Evolutionary conservation across 2,329 filamentous ascomycete genomes (phyloP).

Genomic region (Sporothrix pallida): DNA sequence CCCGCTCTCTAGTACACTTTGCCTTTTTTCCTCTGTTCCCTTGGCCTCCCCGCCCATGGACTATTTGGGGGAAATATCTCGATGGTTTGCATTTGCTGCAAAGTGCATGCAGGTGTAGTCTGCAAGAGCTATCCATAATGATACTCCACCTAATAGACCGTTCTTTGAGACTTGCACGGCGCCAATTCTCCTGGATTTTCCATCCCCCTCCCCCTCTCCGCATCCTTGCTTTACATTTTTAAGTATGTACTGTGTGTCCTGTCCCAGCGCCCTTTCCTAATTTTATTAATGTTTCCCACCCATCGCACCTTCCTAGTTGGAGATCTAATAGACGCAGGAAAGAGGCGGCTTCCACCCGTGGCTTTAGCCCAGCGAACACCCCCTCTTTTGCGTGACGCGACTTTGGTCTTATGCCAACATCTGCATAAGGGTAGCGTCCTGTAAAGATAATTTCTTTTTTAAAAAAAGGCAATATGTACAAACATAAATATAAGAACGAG

Average conservation of each 20-base stretch:
- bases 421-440: not conserved
- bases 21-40: not conserved
- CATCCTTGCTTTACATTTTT: not conserved
- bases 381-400: not conserved
- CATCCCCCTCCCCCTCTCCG: not conserved
- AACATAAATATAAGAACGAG: not conserved
- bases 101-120: conserved; percentile 11
- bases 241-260: not conserved
- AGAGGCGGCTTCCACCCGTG: not conserved
- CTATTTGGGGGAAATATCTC: not conserved
- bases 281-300: not conserved
- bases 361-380: not conserved
- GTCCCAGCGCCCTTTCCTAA: not conserved
- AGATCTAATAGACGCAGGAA: conserved; percentile 11
- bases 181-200: not conserved
- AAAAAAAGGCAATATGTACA: not conserved
- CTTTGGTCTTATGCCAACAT: not conserved
- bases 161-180: not conserved
- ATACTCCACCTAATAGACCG: not conserved
- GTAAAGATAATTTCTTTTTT: not conserved
- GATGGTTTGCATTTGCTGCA: conserved; percentile 8
- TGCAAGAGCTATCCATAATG: not conserved
- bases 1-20: not conserved
- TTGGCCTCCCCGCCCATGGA: not conserved
- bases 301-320: conserved; percentile 2